These are phyloP conservation scores for Pestalotiopsis sp. DNA, from an alignment of 2,329 filamentous ascomycete genomes.

Conservation along the genomic window DNA sequence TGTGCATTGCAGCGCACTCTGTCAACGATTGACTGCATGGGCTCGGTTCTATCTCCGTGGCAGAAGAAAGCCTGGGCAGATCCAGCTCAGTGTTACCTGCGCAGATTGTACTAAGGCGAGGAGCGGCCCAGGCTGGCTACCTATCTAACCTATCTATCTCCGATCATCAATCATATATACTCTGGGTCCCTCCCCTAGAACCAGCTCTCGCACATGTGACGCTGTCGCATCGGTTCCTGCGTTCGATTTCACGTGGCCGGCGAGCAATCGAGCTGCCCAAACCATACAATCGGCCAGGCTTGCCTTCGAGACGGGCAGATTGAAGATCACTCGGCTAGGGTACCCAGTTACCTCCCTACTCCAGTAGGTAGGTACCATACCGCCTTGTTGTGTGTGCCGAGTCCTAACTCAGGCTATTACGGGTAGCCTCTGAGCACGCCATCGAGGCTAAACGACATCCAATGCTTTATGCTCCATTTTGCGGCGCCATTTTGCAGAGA, in stretches of 20 bases:
- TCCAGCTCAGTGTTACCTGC: background rate
- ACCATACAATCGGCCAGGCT: background rate
- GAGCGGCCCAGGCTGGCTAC: too few relatives aligned
- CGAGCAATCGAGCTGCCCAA: background rate
- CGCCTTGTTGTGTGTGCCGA: constrained; percentile 5
- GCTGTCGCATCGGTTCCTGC: constrained; percentile 4
- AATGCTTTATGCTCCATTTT: constrained; percentile 16
- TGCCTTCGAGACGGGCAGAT: background rate
- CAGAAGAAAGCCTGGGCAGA: background rate
- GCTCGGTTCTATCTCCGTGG: constrained; percentile 2
- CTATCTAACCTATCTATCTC: background rate
- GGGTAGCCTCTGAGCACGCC: constrained; percentile 30
- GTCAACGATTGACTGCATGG: background rate
- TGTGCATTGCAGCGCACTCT: background rate
- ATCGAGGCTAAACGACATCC: constrained; percentile 28
- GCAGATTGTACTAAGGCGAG: background rate
- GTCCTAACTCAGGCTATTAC: background rate
- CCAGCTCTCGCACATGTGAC: constrained; percentile 3
- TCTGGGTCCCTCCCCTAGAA: background rate
- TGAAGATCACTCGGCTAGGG: constrained; percentile 1
- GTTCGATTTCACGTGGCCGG: constrained; percentile 8
- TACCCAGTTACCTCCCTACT: constrained; percentile 6
- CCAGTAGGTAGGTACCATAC: constrained; percentile 8
- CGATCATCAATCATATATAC: background rate
- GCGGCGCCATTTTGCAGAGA: background rate